Percentiles rank a stretch among this genome's conserved stretches.
These are phyloP conservation scores for Pseudocercospora cruenta DNA, from an alignment of 2,329 filamentous ascomycete genomes.

Conservation along the genomic window DNA sequence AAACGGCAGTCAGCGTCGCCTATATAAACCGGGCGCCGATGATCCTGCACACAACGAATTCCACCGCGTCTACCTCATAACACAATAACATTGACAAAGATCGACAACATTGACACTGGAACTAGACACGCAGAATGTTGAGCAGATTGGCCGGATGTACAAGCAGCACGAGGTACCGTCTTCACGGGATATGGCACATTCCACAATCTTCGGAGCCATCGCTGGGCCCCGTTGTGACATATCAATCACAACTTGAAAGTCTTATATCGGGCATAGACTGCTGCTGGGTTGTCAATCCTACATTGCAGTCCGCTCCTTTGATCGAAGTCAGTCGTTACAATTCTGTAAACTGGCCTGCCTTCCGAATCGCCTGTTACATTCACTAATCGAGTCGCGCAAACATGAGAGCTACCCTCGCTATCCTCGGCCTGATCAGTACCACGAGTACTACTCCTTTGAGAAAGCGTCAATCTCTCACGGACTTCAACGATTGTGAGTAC, in stretches of 20 bases:
- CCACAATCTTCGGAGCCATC: not conserved
- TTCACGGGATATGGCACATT: not conserved
- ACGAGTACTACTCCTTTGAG: slow-evolving; percentile 2
- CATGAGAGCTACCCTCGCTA: not conserved
- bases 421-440: slow-evolving; percentile 1
- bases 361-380: not conserved
- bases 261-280: slow-evolving; percentile 1
- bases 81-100: slow-evolving; percentile 1
- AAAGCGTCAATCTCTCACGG: slow-evolving; percentile 9
- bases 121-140: slow-evolving; percentile 3
- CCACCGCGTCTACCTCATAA: not conserved
- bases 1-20: too few species aligned
- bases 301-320: not conserved
- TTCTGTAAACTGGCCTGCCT: not conserved
- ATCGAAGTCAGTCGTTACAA: not conserved
- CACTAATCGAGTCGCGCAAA: not conserved
- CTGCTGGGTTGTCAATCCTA: not conserved
- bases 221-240: not conserved
- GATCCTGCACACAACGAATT: not conserved
- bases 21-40: too few species aligned
- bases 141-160: not conserved
- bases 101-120: not conserved
- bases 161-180: not conserved
- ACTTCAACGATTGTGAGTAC: slow-evolving; percentile 10
- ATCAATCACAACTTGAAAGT: not conserved